These are phyloP conservation scores for Labyrinthula sp. DNA, from an alignment of 352 stramenopile species.

Conservation along the genomic window DNA sequence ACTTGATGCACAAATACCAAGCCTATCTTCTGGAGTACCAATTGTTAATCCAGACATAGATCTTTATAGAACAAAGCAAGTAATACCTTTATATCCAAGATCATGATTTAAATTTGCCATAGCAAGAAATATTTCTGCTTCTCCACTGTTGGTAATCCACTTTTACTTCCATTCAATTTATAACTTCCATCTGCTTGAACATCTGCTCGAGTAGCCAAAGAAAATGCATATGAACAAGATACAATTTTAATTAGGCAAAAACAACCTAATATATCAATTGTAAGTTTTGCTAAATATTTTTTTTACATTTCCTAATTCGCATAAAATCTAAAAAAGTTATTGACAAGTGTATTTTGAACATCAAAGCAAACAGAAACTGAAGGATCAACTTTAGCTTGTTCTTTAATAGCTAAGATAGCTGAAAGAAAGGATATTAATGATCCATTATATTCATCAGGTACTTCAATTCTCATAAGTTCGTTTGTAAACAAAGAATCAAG, in stretches of 20 bases:
- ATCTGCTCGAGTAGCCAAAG: slow-evolving; percentile 68
- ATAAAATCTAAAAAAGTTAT: slow-evolving; percentile 76
- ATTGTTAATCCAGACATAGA: slow-evolving; percentile 68
- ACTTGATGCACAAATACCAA: slow-evolving; percentile 78
- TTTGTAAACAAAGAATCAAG: slow-evolving; percentile 68
- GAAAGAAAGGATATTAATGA: slow-evolving; percentile 77
- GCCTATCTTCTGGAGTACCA: slow-evolving; percentile 79
- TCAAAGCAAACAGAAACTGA: slow-evolving; percentile 76
- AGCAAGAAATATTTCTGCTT: slow-evolving; percentile 78
- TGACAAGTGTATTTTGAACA: slow-evolving; percentile 76
- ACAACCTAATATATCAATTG: slow-evolving; percentile 62
- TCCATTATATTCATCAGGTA: slow-evolving; percentile 67
- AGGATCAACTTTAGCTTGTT: slow-evolving; percentile 80
- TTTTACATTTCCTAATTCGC: slow-evolving; percentile 44
- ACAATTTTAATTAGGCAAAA: slow-evolving; percentile 81
- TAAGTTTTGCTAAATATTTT: slow-evolving; percentile 64
- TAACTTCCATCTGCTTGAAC: slow-evolving; percentile 66
- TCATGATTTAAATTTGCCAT: slow-evolving; percentile 76
- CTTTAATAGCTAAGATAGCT: slow-evolving; percentile 78
- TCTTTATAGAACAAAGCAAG: slow-evolving; percentile 85
- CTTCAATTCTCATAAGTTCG: slow-evolving; percentile 80
- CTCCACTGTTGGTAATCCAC: slow-evolving; percentile 89
- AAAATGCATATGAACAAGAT: slow-evolving; percentile 80
- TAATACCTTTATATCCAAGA: slow-evolving; percentile 87
- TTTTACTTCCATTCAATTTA: slow-evolving; percentile 78